Evolutionary conservation across 345 rosid species (phyloP).

Genomic region (Linum usitatissimum): DNA sequence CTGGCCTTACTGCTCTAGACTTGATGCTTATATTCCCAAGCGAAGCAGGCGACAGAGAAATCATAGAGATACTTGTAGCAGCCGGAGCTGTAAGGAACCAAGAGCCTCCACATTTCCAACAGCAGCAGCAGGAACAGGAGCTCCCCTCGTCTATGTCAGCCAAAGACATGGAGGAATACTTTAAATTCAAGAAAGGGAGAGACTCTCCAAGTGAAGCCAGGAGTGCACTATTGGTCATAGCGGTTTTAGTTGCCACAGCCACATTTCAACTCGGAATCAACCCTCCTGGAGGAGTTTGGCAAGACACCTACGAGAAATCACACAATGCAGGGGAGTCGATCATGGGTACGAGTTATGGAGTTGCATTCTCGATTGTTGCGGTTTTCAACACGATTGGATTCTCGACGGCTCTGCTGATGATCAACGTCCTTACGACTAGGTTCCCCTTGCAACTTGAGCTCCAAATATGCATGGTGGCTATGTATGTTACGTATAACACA

Average conservation of each 20-base stretch:
- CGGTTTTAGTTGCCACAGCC: constrained; percentile 42
- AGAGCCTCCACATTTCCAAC: constrained; percentile 11
- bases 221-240: constrained; percentile 33
- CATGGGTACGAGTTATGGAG: constrained; percentile 18
- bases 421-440: constrained; percentile 36
- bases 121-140: too few species aligned
- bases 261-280: constrained; percentile 22
- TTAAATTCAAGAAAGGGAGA: constrained; percentile 47
- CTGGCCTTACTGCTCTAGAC: constrained; percentile 39
- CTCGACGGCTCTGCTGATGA: constrained; percentile 32
- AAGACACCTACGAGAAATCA: constrained; percentile 22
- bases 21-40: constrained; percentile 40
- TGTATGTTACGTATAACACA: constrained; percentile 29
- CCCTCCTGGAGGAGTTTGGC: constrained; percentile 41
- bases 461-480: constrained; percentile 29
- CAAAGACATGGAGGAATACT: constrained; percentile 30
- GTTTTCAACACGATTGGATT: constrained; percentile 36
- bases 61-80: constrained; percentile 24
- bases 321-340: constrained; percentile 33
- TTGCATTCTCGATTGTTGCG: constrained; percentile 22
- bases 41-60: constrained; percentile 49
- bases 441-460: constrained; percentile 47
- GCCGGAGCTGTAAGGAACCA: constrained; percentile 32
- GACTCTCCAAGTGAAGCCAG: constrained; percentile 49
- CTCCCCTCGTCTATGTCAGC: too few species aligned